phyloP scores from a whole-genome alignment of 495 filamentous ascomycete genomes.

The Aspergillus bertholletiae region DNA sequence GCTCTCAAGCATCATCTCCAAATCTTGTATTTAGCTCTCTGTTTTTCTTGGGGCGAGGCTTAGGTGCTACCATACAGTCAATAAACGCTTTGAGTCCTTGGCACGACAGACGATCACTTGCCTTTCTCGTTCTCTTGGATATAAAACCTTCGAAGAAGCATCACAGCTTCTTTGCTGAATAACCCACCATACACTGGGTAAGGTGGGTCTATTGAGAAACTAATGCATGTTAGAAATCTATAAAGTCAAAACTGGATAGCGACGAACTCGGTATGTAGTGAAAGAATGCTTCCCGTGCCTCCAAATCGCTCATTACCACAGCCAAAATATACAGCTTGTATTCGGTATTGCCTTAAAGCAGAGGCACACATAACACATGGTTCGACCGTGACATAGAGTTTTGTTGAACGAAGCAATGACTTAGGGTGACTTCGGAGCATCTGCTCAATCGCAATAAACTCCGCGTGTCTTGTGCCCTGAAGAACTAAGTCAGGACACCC shows the following conservation, averaged over 20 bases:
- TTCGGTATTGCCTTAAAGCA: conserved; percentile 76
- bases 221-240: conserved; percentile 22
- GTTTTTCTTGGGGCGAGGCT: conserved; percentile 54
- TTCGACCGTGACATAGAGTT: conserved; percentile 94
- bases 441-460: conserved; percentile 77
- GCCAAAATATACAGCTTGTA: conserved; percentile 88
- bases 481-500: neutral
- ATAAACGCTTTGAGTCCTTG: neutral
- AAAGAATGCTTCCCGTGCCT: conserved; percentile 87
- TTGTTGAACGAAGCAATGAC: conserved; percentile 62
- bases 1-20: conserved; percentile 13
- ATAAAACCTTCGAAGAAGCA: conserved; percentile 87
- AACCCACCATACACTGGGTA: conserved; percentile 80
- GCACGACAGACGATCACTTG: conserved; percentile 22
- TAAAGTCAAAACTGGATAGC: neutral
- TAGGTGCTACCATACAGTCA: conserved; percentile 46
- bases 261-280: conserved; percentile 70
- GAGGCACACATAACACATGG: conserved; percentile 98
- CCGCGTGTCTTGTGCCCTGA: conserved; percentile 89
- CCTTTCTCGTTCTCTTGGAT: conserved; percentile 93
- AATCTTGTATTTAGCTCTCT: conserved; percentile 47
- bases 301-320: conserved; percentile 95
- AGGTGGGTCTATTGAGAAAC: conserved; percentile 59
- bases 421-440: conserved; percentile 55
- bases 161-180: conserved; percentile 83